Evolutionary conservation across 257 asterid species (phyloP).

Genomic region (Forsythia viridissima): DNA sequence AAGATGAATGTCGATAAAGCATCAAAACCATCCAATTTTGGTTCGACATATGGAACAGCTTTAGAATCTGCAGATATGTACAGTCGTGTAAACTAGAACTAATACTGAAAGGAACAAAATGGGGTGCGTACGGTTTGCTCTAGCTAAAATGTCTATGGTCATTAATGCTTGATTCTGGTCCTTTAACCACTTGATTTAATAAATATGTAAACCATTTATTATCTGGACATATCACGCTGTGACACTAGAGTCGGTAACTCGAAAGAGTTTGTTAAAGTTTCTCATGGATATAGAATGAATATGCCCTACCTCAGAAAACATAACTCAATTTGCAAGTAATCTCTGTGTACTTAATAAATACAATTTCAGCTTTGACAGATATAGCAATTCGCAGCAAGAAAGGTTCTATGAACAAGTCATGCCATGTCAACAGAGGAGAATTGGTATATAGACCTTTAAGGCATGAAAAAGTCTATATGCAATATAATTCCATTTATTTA

Average conservation of each 20-base stretch:
- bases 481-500: background rate
- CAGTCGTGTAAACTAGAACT: conserved; percentile 9
- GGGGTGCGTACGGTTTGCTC: conserved; percentile 5
- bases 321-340: background rate
- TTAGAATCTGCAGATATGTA: conserved; percentile 22
- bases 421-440: background rate
- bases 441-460: background rate
- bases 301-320: background rate
- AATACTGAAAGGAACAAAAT: conserved; percentile 3
- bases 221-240: background rate
- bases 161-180: background rate
- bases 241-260: background rate
- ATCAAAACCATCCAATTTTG: conserved; percentile 8
- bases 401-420: background rate
- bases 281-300: background rate
- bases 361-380: background rate
- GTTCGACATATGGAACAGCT: conserved; percentile 9
- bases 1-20: conserved; percentile 22
- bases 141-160: background rate
- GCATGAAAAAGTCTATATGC: background rate
- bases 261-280: background rate
- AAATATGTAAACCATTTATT: background rate
- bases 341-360: background rate
- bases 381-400: background rate
- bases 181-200: background rate